Evolutionary conservation across 2,329 filamentous ascomycete species (phyloP), one percentile per base, ranked within the genome.

Genomic region (Fusarium sp.): DNA sequence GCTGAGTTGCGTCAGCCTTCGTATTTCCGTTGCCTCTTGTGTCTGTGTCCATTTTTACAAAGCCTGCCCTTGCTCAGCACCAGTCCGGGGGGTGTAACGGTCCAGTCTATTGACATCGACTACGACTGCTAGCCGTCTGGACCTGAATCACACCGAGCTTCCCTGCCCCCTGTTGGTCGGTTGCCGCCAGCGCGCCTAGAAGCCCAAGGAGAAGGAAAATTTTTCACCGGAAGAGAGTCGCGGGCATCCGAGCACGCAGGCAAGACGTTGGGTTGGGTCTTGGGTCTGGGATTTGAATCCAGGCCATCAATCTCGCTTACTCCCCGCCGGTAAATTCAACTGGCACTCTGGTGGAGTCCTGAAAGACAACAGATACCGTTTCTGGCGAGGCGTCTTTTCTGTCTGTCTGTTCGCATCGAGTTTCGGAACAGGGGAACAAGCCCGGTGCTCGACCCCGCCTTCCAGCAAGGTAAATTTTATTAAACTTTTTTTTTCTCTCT

Each of bases 251-350:
- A 65, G 45, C 67, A 43, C 57, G 57, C 54, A 43, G 56, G 55
- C 54, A 53, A 66, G 65, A 69, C 66, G 60, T 69, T 64, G 58
- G 68, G 60, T 69, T 64, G 58, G 68, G 63, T 70, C 62, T 63
- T 60, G 52, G 53, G 62, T 63, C 65, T 25, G 23, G 68, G 63
- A 71, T 63, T 63, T 60, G 52, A 52, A 63, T 63, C 65, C 61
- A 67, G 61, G 62, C 63, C 65, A 56, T 75, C 73, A 65, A 75
- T 75, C 70, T 75, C 73, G 73, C 73, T 75, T 70, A 68, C 63
- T 62, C 61, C 57, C 70, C 69, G 66, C 70, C 57, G 70, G 68
- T 71, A 74, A 75, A 73, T 72, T 73, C 68, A 63, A 70, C 70
- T 66, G 66, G 57, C 65, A 67, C 57, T 63, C 52, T 56, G 48